These are phyloP conservation scores for Mycena rebaudengoi DNA, from an alignment of 768 basidiomycete genomes.

Conservation along the genomic window DNA sequence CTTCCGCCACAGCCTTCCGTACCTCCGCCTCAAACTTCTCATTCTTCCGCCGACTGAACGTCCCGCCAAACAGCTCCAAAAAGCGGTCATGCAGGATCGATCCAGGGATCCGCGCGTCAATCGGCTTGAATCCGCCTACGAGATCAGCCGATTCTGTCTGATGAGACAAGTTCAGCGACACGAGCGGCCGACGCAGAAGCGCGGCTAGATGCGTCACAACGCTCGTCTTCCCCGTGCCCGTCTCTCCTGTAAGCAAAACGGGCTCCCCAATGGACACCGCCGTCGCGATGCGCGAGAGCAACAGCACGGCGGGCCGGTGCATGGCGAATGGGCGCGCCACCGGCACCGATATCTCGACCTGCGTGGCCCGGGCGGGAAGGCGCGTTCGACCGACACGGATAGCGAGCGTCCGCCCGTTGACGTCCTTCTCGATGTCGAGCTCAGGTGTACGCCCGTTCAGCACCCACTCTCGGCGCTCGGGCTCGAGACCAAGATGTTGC, in stretches of 20 bases:
- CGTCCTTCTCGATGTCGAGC: conserved; percentile 72
- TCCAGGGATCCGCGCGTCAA: conserved; percentile 86
- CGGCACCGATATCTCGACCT: conserved; percentile 42
- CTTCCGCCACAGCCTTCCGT: conserved; percentile 80
- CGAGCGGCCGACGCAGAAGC: conserved; percentile 75
- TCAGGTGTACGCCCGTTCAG: conserved; percentile 71
- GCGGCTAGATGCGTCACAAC: conserved; percentile 87
- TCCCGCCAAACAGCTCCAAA: conserved; percentile 80
- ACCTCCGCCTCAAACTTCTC: conserved; percentile 85
- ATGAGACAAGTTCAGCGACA: conserved; percentile 93
- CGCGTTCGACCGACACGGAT: conserved; percentile 72
- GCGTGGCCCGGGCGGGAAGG: conserved; percentile 55
- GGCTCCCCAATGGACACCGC: conserved; percentile 82
- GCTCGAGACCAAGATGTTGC: conserved; percentile 69
- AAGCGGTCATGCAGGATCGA: conserved; percentile 76
- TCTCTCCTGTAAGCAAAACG: conserved; percentile 93
- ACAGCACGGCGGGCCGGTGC: conserved; percentile 82
- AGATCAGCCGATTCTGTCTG: conserved; percentile 96
- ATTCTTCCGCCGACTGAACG: conserved; percentile 92
- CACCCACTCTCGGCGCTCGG: conserved; percentile 77
- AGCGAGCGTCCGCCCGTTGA: conserved; percentile 64
- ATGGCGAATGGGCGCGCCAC: conserved; percentile 79
- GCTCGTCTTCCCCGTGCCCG: conserved; percentile 99
- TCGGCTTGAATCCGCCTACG: conserved; percentile 95
- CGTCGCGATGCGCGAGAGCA: conserved; percentile 84